A percentile compares a stretch with the other conserved stretches of the same genome.
These are phyloP conservation scores for Fraxinus nigra DNA, from an alignment of 305 asterid genomes.

Conservation along the genomic window DNA sequence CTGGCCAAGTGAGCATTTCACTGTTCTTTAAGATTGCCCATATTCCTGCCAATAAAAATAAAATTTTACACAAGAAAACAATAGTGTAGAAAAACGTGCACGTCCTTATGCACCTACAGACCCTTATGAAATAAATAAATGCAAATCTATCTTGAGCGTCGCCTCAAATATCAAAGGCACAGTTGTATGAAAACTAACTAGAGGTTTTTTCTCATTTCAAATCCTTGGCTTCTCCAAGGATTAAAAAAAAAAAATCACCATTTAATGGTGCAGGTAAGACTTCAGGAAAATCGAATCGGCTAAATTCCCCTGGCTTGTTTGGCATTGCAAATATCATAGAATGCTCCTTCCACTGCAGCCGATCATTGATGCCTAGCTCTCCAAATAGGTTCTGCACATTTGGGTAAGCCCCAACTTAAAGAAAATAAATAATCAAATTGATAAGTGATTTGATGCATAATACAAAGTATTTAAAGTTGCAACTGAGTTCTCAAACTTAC, in stretches of 20 bases:
- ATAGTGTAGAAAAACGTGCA: background rate
- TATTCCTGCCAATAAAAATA: slow-evolving; percentile 53
- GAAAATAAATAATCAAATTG: slow-evolving; percentile 45
- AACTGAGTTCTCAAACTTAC: slow-evolving; percentile 48
- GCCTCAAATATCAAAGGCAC: background rate
- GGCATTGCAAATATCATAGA: slow-evolving; percentile 99
- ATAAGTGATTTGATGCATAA: slow-evolving; percentile 25
- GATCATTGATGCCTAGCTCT: slow-evolving; percentile 85
- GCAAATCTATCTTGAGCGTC: background rate
- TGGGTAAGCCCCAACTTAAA: slow-evolving; percentile 97
- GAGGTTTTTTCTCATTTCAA: background rate
- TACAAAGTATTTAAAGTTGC: background rate
- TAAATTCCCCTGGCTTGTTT: slow-evolving; percentile 91
- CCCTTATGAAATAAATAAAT: slow-evolving; percentile 3
- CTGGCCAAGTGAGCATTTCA: slow-evolving; percentile 99
- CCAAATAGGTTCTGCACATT: slow-evolving; percentile 95
- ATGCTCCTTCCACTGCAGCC: slow-evolving; percentile 66
- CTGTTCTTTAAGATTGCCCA: slow-evolving; percentile 92
- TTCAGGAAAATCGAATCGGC: slow-evolving; percentile 93
- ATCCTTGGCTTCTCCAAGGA: background rate
- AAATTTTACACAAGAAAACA: background rate
- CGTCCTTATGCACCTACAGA: background rate
- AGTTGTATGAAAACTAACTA: background rate
- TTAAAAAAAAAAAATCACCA: slow-evolving; percentile 43
- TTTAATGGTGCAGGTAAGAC: slow-evolving; percentile 84